Evolutionary conservation across 345 rosid genomes (phyloP).

Genomic region (Murraya koenigii): DNA sequence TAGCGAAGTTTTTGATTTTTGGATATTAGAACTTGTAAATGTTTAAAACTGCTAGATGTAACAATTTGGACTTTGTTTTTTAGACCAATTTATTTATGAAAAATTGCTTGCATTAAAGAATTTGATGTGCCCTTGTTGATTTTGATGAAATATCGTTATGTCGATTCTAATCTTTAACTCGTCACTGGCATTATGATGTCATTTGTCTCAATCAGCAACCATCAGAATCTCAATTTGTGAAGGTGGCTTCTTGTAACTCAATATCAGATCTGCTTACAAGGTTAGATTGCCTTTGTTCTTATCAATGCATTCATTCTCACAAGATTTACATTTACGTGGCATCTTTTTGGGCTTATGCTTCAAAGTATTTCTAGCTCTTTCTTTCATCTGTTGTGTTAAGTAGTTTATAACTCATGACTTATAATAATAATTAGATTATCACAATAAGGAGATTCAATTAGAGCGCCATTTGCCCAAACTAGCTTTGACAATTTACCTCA

Average conservation of each 20-base stretch:
- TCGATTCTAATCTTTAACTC: neutral
- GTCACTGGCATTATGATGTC: slow-evolving; percentile 6
- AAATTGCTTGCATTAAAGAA: slow-evolving; percentile 1
- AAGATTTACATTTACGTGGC: neutral
- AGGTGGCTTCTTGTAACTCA: slow-evolving; percentile 72
- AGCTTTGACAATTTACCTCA: neutral
- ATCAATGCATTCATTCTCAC: neutral
- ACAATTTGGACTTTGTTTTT: neutral
- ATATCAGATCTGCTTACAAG: slow-evolving; percentile 71
- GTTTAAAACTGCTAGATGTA: neutral
- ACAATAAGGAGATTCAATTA: neutral
- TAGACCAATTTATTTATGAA: neutral
- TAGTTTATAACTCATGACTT: neutral
- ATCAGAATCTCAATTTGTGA: slow-evolving; percentile 63
- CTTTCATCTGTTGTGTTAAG: neutral
- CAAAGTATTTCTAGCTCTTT: neutral
- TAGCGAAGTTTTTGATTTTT: neutral
- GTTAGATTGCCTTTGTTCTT: slow-evolving; percentile 30
- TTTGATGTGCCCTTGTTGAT: neutral
- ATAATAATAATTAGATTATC: neutral
- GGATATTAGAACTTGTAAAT: neutral
- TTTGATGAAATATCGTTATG: neutral
- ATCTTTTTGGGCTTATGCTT: neutral
- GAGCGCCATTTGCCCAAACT: neutral
- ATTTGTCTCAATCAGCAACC: slow-evolving; percentile 47